These are phyloP conservation scores for Neltuma alba DNA, from an alignment of 306 rosid species.

Conservation along the genomic window DNA sequence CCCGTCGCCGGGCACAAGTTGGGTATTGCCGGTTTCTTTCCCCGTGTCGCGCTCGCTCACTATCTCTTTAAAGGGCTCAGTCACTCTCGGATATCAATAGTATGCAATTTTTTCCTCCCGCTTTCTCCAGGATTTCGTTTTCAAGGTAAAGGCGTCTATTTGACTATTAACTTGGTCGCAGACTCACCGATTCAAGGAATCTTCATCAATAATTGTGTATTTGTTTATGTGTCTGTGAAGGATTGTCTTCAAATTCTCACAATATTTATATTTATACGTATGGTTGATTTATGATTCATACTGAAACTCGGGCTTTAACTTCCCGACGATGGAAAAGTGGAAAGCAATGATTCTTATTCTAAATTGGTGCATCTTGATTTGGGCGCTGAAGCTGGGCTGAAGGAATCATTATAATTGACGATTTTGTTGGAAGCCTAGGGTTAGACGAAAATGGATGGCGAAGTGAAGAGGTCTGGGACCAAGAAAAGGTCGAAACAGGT, in stretches of 20 bases:
- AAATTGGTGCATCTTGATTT: slow-evolving; percentile 38
- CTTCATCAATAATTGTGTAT: background rate
- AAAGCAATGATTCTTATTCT: slow-evolving; percentile 39
- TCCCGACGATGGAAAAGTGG: slow-evolving; percentile 44
- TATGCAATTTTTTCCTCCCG: slow-evolving; percentile 24
- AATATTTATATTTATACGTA: background rate
- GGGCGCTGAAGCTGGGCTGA: slow-evolving; percentile 58
- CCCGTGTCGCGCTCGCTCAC: background rate
- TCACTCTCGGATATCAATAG: slow-evolving; percentile 34
- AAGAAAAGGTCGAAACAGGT: slow-evolving; percentile 62
- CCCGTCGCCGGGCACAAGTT: slow-evolving; percentile 36
- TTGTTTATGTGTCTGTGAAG: background rate
- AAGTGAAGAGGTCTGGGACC: slow-evolving; percentile 54
- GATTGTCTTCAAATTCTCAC: slow-evolving; percentile 16
- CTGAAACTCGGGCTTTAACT: slow-evolving; percentile 43
- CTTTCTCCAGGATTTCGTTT: slow-evolving; percentile 15
- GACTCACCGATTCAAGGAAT: slow-evolving; percentile 14
- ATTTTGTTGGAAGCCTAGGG: slow-evolving; percentile 47
- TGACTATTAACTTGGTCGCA: slow-evolving; percentile 5
- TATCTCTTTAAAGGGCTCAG: slow-evolving; percentile 30
- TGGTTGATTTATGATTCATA: slow-evolving; percentile 24
- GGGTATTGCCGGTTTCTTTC: slow-evolving; percentile 17
- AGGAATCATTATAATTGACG: slow-evolving; percentile 31
- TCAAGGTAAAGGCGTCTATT: slow-evolving; percentile 29
- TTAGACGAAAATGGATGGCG: slow-evolving; percentile 65